Conservation (phyloP, 306 rosid genomes). For the Cotoneaster glaucophyllus region DNA sequence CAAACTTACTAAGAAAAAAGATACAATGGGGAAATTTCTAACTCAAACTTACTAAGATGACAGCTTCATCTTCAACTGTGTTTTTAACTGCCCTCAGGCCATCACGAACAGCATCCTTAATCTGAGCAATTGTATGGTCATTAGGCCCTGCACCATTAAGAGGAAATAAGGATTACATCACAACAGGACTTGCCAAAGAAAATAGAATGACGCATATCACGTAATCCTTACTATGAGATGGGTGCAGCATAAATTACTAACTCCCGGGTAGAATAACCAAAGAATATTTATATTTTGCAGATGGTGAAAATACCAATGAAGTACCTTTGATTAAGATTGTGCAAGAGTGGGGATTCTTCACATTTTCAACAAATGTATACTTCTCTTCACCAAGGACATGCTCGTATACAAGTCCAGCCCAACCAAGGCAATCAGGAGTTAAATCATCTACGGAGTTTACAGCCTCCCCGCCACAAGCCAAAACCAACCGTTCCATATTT, state of each 20-base stretch:
- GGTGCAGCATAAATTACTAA: not conserved
- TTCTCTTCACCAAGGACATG: constrained; percentile 96
- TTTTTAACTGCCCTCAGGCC: constrained; percentile 95
- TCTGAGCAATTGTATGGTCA: constrained; percentile 96
- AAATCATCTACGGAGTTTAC: constrained; percentile 87
- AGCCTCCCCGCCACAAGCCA: constrained; percentile 99
- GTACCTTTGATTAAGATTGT: constrained; percentile 95
- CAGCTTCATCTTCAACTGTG: constrained; percentile 91
- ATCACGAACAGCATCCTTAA: constrained; percentile 97
- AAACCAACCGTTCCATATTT: constrained; percentile 95
- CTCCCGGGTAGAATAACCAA: not conserved
- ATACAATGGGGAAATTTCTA: not conserved
- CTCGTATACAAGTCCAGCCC: constrained; percentile 98
- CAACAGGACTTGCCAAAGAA: constrained; percentile 6
- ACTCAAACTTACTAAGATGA: constrained; percentile 55
- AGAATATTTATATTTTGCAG: not conserved
- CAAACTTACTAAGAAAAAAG: not conserved
- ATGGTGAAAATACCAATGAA: not conserved
- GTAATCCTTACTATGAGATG: not conserved
- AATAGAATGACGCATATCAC: constrained; percentile 1
- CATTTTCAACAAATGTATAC: constrained; percentile 88
- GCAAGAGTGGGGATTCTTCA: constrained; percentile 89
- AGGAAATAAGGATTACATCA: constrained; percentile 12
- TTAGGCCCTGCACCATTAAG: constrained; percentile 71
- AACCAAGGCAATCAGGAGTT: constrained; percentile 86